These are phyloP conservation scores for Diaporthe sp. DNA, from an alignment of 2,329 filamentous ascomycete species.

Conservation along the genomic window DNA sequence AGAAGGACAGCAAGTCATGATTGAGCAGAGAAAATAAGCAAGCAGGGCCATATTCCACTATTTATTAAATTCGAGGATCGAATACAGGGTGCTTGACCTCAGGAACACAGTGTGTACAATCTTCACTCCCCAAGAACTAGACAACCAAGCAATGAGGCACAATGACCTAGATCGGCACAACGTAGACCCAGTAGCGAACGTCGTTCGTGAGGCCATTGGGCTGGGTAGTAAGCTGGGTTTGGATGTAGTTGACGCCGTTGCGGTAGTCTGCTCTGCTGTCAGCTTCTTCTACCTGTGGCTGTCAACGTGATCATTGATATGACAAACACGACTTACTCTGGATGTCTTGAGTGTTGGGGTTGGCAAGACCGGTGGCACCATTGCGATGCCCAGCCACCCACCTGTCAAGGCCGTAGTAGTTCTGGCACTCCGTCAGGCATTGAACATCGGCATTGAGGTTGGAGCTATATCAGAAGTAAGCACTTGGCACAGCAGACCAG, in stretches of 20 bases:
- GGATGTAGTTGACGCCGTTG: constrained; percentile 16
- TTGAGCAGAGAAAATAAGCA: not conserved
- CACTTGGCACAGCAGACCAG: not conserved
- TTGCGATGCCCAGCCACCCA: constrained; percentile 9
- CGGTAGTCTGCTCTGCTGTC: not conserved
- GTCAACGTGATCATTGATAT: not conserved
- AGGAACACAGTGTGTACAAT: not conserved
- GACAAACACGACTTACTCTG: not conserved
- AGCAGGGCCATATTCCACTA: not conserved
- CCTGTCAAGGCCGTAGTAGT: not conserved
- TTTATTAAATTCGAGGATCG: no score
- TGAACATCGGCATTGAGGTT: constrained; percentile 16
- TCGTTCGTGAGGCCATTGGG: constrained; percentile 10
- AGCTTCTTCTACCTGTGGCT: not conserved
- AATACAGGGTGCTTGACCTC: not conserved
- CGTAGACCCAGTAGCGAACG: constrained; percentile 21
- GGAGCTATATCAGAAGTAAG: not conserved
- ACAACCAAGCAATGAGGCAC: not conserved
- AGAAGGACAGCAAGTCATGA: not conserved
- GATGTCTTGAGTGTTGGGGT: constrained; percentile 7
- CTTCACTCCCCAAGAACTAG: not conserved
- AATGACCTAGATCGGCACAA: not conserved
- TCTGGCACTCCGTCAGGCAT: constrained; percentile 6
- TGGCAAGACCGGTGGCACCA: constrained; percentile 6
- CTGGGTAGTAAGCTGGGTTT: constrained; percentile 3